Conservation (phyloP, 768 basidiomycete species). For the Tephrocybe rancida region DNA sequence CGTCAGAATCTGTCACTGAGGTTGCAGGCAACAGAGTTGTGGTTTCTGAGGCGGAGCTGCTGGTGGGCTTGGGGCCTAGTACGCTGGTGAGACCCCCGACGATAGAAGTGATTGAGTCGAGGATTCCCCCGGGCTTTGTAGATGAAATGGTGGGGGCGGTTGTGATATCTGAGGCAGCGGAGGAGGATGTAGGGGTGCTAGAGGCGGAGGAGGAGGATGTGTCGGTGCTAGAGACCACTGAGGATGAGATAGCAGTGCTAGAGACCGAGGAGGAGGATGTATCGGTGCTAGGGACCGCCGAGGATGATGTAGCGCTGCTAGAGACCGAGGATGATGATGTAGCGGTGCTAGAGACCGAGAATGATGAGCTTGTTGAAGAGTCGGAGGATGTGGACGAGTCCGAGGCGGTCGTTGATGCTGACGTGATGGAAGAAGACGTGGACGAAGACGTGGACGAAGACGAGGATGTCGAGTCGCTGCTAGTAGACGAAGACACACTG, state of each 20-base stretch:
- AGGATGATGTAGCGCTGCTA: background rate
- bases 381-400: background rate
- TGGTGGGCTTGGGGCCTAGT: background rate
- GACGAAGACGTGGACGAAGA: background rate
- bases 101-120: constrained; percentile 7
- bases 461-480: background rate
- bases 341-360: background rate
- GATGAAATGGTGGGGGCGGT: background rate
- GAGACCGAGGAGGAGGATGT: background rate
- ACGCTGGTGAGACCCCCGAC: background rate
- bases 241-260: background rate
- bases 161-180: background rate
- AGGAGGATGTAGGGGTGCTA: background rate
- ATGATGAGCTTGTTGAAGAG: too few species aligned
- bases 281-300: background rate
- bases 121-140: constrained; percentile 4
- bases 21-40: background rate
- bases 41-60: background rate
- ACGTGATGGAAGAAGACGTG: constrained; percentile 9
- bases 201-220: background rate
- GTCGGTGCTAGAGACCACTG: background rate
- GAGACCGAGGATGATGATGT: background rate
- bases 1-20: background rate
- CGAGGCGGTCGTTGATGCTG: constrained; percentile 8
- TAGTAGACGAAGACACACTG: background rate